phyloP scores from a whole-genome alignment of 306 rosid genomes.

The Cercis canadensis region DNA sequence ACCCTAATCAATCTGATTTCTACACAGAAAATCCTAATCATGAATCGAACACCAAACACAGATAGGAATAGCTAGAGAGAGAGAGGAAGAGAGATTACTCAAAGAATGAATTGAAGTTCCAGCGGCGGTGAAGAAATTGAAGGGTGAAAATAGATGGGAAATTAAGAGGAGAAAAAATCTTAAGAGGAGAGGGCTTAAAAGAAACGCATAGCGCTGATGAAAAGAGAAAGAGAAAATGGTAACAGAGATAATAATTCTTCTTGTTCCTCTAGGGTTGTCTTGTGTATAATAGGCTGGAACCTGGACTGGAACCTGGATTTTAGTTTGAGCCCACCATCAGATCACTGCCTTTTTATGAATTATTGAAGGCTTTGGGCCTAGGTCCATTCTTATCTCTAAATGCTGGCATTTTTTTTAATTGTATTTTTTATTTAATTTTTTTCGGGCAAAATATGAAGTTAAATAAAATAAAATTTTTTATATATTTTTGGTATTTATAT shows the following conservation, averaged over 20 bases:
- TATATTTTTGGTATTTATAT: too few species aligned
- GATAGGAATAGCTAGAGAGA: neutral
- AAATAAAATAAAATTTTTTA: too few species aligned
- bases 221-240: neutral
- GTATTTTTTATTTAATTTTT: too few species aligned
- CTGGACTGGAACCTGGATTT: neutral
- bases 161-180: too few species aligned
- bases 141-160: neutral
- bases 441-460: too few species aligned
- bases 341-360: too few species aligned
- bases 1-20: neutral
- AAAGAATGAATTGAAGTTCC: neutral
- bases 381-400: too few species aligned
- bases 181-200: neutral
- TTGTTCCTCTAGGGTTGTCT: neutral
- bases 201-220: neutral
- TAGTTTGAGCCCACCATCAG: neutral
- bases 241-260: neutral
- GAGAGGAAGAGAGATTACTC: neutral
- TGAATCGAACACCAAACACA: neutral
- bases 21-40: neutral
- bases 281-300: too few species aligned
- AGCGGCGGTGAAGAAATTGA: neutral
- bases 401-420: too few species aligned
- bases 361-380: too few species aligned